These are phyloP conservation scores for Clitoria ternatea DNA, from an alignment of 306 rosid species.

Conservation along the genomic window DNA sequence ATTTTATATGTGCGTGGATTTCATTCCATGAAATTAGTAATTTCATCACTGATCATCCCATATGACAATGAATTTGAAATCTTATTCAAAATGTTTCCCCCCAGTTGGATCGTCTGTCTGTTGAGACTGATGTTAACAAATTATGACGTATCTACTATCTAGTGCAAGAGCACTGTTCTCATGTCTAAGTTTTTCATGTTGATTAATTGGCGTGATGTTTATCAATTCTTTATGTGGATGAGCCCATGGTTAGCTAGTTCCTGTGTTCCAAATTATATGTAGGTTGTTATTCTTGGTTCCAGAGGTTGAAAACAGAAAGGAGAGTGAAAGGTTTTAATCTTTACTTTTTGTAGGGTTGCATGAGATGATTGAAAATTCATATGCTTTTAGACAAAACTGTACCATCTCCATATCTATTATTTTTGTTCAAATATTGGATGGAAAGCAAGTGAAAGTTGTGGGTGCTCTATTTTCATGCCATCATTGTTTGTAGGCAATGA, in stretches of 20 bases:
- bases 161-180: not conserved
- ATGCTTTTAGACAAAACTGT: not conserved
- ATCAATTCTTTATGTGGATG: not conserved
- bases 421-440: not conserved
- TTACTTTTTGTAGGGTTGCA: not conserved
- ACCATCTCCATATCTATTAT: not conserved
- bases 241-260: not conserved
- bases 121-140: not conserved
- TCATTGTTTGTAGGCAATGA: not conserved
- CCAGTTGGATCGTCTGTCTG: not conserved
- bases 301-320: not conserved
- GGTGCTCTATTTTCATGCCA: not conserved
- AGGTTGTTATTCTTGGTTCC: not conserved
- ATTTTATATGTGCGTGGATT: slow-evolving; percentile 1
- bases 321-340: not conserved
- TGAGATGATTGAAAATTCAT: not conserved
- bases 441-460: not conserved
- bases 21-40: not conserved
- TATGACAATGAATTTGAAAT: not conserved
- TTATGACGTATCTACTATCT: not conserved
- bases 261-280: not conserved
- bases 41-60: not conserved
- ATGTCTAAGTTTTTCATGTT: not conserved
- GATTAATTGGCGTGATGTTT: not conserved
- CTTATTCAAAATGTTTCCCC: not conserved